Percentiles rank a stretch among this genome's conserved stretches.
Evolutionary conservation across 768 basidiomycete genomes (phyloP).

Genomic region (Leccinellum albellum): DNA sequence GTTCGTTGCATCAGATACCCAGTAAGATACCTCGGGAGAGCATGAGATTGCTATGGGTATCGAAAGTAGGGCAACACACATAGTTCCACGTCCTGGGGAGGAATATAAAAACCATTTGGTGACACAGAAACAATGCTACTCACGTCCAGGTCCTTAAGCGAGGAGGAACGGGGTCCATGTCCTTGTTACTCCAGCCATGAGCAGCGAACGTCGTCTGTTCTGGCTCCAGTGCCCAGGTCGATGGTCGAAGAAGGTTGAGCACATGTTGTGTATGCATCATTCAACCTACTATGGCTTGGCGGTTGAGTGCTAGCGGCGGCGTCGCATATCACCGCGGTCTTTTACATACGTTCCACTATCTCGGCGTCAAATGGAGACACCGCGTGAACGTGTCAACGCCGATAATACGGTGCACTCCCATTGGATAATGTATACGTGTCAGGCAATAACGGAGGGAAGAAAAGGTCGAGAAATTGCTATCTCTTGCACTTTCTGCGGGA

Average conservation of each 20-base stretch:
- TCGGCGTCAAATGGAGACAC: background rate
- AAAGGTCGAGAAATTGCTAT: background rate
- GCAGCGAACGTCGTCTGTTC: conserved; percentile 51
- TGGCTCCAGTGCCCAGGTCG: conserved; percentile 18
- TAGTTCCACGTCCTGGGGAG: conserved; percentile 50
- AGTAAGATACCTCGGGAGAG: conserved; percentile 24
- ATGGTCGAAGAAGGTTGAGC: conserved; percentile 14
- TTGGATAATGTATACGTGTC: background rate
- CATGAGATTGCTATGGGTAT: conserved; percentile 15
- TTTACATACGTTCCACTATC: conserved; percentile 11
- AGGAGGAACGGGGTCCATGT: conserved; percentile 72
- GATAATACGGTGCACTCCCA: background rate
- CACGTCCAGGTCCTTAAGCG: conserved; percentile 57
- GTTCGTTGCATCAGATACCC: conserved; percentile 28
- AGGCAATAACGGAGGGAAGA: background rate
- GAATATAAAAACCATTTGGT: background rate
- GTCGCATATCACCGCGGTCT: background rate
- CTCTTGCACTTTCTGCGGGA: background rate
- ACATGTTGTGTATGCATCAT: conserved; percentile 7
- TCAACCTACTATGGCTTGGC: background rate
- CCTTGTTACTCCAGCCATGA: conserved; percentile 64
- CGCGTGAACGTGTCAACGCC: background rate
- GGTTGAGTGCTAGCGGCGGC: background rate
- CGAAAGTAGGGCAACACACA: conserved; percentile 49
- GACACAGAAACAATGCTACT: background rate